These are phyloP conservation scores for Ministeria vibrans DNA, from an alignment of 78 protist genomes.

Conservation along the genomic window DNA sequence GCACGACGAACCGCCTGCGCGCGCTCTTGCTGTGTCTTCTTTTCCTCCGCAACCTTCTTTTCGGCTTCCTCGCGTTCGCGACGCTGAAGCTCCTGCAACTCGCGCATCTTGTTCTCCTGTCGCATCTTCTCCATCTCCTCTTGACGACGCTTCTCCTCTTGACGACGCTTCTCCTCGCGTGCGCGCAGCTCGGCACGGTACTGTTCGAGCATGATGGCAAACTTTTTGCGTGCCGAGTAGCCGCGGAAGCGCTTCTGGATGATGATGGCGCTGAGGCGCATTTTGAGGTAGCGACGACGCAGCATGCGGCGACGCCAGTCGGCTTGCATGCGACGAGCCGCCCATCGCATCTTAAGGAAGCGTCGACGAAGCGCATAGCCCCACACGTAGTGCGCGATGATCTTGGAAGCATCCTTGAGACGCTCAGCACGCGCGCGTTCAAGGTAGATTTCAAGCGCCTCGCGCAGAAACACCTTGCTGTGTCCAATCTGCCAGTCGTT, in stretches of 20 bases:
- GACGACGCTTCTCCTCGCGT: slow-evolving; percentile 9
- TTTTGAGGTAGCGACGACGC: not conserved
- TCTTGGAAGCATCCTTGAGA: not conserved
- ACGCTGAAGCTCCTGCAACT: slow-evolving; percentile 8
- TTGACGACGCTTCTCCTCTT: not conserved
- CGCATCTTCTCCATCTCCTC: not conserved
- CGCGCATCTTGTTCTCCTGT: not conserved
- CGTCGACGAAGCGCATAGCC: not conserved
- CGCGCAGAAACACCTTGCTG: slow-evolving; percentile 25
- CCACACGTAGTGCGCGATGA: not conserved
- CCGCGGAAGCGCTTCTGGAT: slow-evolving; percentile 11
- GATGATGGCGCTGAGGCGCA: not conserved
- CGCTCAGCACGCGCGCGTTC: not conserved
- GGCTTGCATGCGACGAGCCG: not conserved
- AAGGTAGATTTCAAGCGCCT: not conserved
- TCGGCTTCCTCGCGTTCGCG: not conserved
- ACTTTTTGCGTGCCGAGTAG: not conserved
- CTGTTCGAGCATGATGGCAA: not conserved
- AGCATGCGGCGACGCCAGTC: not conserved
- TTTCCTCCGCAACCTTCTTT: not conserved
- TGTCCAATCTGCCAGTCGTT: slow-evolving; percentile 21
- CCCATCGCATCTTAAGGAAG: not conserved
- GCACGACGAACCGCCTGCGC: not conserved
- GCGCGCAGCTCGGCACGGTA: not conserved
- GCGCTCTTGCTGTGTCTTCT: not conserved